phyloP scores from a whole-genome alignment of 108 stramenopile genomes.

The Pseudonitzschia pungens region DNA sequence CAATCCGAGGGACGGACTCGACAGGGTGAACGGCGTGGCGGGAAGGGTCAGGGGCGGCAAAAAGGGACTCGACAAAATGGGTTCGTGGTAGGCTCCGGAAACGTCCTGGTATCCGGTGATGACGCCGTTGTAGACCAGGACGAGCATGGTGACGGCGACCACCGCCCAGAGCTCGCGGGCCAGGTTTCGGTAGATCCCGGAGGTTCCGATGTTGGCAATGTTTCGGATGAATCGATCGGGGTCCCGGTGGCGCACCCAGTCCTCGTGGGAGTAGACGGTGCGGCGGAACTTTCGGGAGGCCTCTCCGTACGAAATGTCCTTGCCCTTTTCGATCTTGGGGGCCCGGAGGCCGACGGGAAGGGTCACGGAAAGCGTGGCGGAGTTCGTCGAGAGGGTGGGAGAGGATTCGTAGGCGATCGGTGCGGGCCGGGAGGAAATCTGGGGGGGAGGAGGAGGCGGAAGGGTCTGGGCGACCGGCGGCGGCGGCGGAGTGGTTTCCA shows the following conservation, averaged over 20 bases:
- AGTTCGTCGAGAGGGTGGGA: conserved; percentile 8
- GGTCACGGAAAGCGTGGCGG: conserved; percentile 9
- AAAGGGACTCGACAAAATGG: conserved; percentile 29
- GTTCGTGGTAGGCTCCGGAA: conserved; percentile 46
- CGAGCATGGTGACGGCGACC: conserved; percentile 49
- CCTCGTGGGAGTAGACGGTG: conserved; percentile 72
- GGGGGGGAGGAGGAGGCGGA: background rate
- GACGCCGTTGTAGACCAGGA: conserved; percentile 51
- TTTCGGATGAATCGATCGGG: conserved; percentile 63
- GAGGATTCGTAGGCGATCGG: background rate
- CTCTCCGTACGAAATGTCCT: conserved; percentile 41
- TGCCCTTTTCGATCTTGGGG: conserved; percentile 15
- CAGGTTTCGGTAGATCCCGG: conserved; percentile 63
- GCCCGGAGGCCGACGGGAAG: conserved; percentile 22
- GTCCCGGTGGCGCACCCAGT: conserved; percentile 69
- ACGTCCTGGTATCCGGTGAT: conserved; percentile 64
- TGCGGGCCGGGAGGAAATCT: background rate
- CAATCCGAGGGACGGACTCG: conserved; percentile 67
- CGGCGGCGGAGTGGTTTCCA: background rate
- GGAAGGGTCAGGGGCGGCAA: conserved; percentile 51
- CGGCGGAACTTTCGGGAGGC: conserved; percentile 59
- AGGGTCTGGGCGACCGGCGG: background rate
- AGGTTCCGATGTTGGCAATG: conserved; percentile 40
- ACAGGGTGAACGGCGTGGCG: conserved; percentile 60
- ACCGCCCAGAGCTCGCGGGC: conserved; percentile 49